Conservation (phyloP, 129 eudicot genomes). For the Escallonia rubra region DNA sequence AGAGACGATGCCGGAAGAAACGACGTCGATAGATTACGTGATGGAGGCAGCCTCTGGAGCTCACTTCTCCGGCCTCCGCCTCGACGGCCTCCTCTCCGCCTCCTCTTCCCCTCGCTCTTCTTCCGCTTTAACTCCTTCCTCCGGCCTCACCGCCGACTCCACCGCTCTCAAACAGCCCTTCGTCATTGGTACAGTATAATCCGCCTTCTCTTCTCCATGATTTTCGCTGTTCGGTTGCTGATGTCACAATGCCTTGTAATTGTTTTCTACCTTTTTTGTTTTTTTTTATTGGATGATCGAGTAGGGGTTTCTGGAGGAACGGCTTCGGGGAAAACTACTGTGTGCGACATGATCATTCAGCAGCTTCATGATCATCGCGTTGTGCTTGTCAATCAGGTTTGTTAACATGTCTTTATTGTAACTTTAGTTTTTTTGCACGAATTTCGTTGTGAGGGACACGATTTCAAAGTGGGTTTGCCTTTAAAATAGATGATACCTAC, state of each 20-base stretch:
- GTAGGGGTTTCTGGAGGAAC: slow-evolving; percentile 97
- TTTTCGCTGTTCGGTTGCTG: not conserved
- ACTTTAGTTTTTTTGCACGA: not conserved
- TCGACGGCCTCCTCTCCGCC: slow-evolving; percentile 55
- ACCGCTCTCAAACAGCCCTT: slow-evolving; percentile 65
- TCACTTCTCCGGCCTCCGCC: slow-evolving; percentile 90
- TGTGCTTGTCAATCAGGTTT: slow-evolving; percentile 94
- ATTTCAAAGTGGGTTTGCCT: no score
- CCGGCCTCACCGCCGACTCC: slow-evolving; percentile 29
- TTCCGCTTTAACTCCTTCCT: slow-evolving; percentile 8
- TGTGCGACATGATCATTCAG: slow-evolving; percentile 98
- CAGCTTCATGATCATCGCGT: slow-evolving; percentile 99
- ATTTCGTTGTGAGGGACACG: no score
- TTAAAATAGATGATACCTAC: no score
- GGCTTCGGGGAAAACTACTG: slow-evolving; percentile 97
- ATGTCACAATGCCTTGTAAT: not conserved
- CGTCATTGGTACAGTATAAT: slow-evolving; percentile 55
- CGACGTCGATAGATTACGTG: slow-evolving; percentile 44
- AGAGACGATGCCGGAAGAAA: slow-evolving; percentile 53
- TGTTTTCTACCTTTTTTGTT: not conserved
- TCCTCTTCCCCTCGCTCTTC: slow-evolving; percentile 29
- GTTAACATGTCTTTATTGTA: not conserved
- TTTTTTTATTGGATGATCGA: slow-evolving; percentile 1
- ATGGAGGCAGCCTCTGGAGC: slow-evolving; percentile 96
- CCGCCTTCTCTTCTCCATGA: not conserved